Base-by-base conservation (phyloP, 345 rosid species). In the Cardamine chenopodiifolia region DNA sequence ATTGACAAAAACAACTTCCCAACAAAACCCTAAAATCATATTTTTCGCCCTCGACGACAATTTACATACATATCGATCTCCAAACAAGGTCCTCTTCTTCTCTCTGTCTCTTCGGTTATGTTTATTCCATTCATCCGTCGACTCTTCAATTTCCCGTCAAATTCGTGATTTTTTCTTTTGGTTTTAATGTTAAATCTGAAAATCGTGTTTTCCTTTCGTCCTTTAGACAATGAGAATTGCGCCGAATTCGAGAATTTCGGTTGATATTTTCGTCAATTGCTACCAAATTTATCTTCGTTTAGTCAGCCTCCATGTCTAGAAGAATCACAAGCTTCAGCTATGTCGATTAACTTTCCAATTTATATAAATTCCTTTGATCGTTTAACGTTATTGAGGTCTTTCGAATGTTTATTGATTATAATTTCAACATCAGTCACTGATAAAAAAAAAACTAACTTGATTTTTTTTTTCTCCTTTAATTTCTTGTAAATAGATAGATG, bases 21-120 rank as follows among this genome's bases (percentile, higher is more conserved):
- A 35, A 62, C 68, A 29, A 72, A 72, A 72, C 76, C 76, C 76
- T 72, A 59, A 59, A 57, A 56, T 56, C 72, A 68, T 65, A 56
- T 69, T 69, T 70, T 70, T 70, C 55, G 19, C 39, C 28, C 1
- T 55, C 73, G 32, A 39, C 39, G 35, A 40, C 73, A 10, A 6
- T 31, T 12, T 7, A 20, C 31, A 32, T 32, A 34, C 35, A 20
- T 37, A 10, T 69, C 74, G 57, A 32, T 20, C 45, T 56, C 11
- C 13, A 8, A 22, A 58, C 2, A 39, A 39, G 66, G 67, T 28
- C 35, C 2, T 10, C 58, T 50, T 22, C 49, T 5, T 26, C 71
- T 35, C 74, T 57, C 6, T 56, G 0, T n/a, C 2, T 68, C 39
- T 54, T 40, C 39, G 5, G 10, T 45, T 34, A 1, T 22, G 12